Percentiles rank a stretch among this genome's conserved stretches.
These are phyloP conservation scores for Chaetomiaceae sp. DNA, from an alignment of 2,329 filamentous ascomycete species.

Conservation along the genomic window DNA sequence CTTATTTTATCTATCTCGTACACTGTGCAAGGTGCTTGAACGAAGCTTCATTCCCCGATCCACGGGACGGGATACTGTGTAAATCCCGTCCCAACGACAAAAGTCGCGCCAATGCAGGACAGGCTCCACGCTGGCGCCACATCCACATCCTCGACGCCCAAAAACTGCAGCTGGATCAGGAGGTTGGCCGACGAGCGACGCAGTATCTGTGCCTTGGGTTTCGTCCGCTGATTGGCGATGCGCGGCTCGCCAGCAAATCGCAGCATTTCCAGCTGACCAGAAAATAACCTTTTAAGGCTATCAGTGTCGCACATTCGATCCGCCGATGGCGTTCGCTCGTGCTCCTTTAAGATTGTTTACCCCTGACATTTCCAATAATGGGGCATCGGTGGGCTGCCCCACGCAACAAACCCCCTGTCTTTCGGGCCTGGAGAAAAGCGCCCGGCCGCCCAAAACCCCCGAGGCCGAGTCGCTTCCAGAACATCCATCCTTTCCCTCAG, in stretches of 20 bases:
- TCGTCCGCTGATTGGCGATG: constrained; percentile 2
- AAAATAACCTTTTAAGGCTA: constrained; percentile 14
- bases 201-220: no score
- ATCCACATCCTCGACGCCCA: no score
- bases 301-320: constrained; percentile 11
- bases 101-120: no score
- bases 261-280: constrained; percentile 19
- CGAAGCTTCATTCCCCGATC: no score
- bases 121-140: no score
- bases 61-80: no score
- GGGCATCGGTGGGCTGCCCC: constrained; percentile 2
- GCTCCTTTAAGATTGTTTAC: constrained; percentile 17
- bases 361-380: constrained; percentile 22
- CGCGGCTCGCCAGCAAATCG: constrained; percentile 9
- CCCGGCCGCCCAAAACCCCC: constrained; percentile 1
- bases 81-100: no score
- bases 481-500: constrained; percentile 5
- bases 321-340: constrained; percentile 8
- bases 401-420: neutral
- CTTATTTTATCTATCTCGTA: neutral
- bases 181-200: no score
- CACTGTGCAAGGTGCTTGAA: no score
- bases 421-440: neutral
- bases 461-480: constrained; percentile 12
- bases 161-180: no score